phyloP scores from a whole-genome alignment of 345 rosid species.

The Sonneratia caseolaris region DNA sequence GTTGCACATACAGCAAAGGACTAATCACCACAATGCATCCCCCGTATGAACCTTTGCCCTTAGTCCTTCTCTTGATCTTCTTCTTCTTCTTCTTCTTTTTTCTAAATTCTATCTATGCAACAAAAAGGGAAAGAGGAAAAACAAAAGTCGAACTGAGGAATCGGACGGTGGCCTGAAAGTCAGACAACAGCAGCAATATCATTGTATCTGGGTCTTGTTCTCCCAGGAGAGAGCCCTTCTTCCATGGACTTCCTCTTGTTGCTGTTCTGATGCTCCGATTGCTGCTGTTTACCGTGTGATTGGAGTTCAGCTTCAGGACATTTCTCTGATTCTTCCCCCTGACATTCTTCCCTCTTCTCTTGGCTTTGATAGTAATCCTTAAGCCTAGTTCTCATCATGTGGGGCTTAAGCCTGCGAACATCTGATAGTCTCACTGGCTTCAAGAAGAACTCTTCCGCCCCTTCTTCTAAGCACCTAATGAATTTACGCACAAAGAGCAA shows the following conservation, averaged over 20 bases:
- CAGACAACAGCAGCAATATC: constrained; percentile 22
- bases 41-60: not conserved
- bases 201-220: constrained; percentile 42
- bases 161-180: too few species aligned
- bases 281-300: constrained; percentile 5
- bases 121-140: not conserved
- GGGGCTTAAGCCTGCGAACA: constrained; percentile 46
- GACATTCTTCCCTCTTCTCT: constrained; percentile 8
- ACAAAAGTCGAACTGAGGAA: not conserved
- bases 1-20: too few species aligned
- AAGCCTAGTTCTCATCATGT: constrained; percentile 35
- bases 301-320: not conserved
- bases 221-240: constrained; percentile 44
- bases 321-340: not conserved
- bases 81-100: not conserved
- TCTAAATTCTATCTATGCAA: not conserved
- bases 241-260: constrained; percentile 49
- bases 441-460: constrained; percentile 71
- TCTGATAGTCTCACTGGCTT: constrained; percentile 54
- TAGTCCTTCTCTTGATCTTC: not conserved
- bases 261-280: constrained; percentile 7
- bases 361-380: constrained; percentile 9
- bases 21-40: not conserved
- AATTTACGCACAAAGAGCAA: not conserved
- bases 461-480: constrained; percentile 61